These are phyloP conservation scores for Cystobasidiaceae sp. DNA, from an alignment of 1,284 basidiomycete genomes.

Conservation along the genomic window DNA sequence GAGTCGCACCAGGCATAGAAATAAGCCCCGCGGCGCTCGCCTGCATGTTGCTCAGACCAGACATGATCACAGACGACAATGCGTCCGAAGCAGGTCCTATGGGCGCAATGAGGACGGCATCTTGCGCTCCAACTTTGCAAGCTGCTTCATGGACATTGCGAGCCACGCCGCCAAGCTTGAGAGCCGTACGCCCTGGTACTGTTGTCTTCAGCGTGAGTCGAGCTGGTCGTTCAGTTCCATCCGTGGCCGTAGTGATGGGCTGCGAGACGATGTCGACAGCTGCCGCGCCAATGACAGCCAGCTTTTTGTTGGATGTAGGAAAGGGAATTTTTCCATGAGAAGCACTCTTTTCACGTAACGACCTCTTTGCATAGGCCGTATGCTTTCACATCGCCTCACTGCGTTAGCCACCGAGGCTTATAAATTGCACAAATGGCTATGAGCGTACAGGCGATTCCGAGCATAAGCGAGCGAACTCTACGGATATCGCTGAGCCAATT, in stretches of 20 bases:
- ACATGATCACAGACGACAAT: neutral
- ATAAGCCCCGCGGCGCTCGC: conserved; percentile 17
- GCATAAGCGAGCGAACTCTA: conserved; percentile 64
- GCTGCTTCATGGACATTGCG: conserved; percentile 90
- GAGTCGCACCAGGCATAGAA: conserved; percentile 61
- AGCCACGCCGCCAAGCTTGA: conserved; percentile 84
- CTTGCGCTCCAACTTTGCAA: conserved; percentile 54
- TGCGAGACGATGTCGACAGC: conserved; percentile 73
- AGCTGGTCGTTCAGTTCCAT: conserved; percentile 32
- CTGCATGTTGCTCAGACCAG: neutral
- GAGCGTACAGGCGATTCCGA: no score
- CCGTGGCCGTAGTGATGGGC: conserved; percentile 46
- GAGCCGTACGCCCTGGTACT: conserved; percentile 64
- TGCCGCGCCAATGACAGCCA: conserved; percentile 73
- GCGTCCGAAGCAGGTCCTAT: conserved; percentile 43
- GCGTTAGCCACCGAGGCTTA: no score
- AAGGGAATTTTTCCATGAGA: no score
- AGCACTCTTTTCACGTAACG: no score
- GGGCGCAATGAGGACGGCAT: conserved; percentile 50
- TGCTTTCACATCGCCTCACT: no score
- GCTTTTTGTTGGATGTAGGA: no score
- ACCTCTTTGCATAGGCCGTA: no score
- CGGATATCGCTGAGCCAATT: conserved; percentile 76
- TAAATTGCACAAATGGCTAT: no score
- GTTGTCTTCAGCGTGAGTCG: conserved; percentile 61